phyloP scores from a whole-genome alignment of 345 rosid genomes.

The Microthlaspi erraticum region DNA sequence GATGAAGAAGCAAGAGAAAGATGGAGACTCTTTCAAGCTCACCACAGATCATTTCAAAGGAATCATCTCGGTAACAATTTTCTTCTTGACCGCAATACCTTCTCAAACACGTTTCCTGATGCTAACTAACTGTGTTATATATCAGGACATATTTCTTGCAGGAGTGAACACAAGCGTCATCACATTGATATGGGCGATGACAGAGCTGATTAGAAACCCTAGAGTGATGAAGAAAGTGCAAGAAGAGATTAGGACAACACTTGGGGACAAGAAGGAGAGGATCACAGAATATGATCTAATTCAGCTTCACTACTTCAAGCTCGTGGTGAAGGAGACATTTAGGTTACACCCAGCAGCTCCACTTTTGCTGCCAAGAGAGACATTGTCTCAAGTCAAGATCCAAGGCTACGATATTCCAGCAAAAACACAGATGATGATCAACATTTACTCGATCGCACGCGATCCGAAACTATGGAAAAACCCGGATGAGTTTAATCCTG shows the following conservation, averaged over 20 bases:
- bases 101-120: too few relatives aligned
- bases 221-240: constrained; percentile 60
- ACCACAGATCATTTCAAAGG: constrained; percentile 41
- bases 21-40: constrained; percentile 30
- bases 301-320: constrained; percentile 66
- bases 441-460: constrained; percentile 57
- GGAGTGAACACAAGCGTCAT: constrained; percentile 68
- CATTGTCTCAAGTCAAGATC: constrained; percentile 50
- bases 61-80: constrained; percentile 37
- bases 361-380: constrained; percentile 51
- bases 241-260: constrained; percentile 55
- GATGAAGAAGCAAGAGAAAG: constrained; percentile 36
- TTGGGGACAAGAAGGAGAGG: constrained; percentile 51
- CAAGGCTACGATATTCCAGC: constrained; percentile 53
- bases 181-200: constrained; percentile 63
- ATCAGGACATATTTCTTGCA: constrained; percentile 65
- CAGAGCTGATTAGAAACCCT: constrained; percentile 72
- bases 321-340: constrained; percentile 58
- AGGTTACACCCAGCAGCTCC: constrained; percentile 78
- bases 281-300: constrained; percentile 57
- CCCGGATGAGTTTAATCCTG: constrained; percentile 60
- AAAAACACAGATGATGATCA: constrained; percentile 53
- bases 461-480: constrained; percentile 54
- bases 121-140: too few relatives aligned
- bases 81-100: too few relatives aligned